Base-by-base conservation (phyloP, 352 stramenopile genomes). In the Blastocystis sp. region DNA sequence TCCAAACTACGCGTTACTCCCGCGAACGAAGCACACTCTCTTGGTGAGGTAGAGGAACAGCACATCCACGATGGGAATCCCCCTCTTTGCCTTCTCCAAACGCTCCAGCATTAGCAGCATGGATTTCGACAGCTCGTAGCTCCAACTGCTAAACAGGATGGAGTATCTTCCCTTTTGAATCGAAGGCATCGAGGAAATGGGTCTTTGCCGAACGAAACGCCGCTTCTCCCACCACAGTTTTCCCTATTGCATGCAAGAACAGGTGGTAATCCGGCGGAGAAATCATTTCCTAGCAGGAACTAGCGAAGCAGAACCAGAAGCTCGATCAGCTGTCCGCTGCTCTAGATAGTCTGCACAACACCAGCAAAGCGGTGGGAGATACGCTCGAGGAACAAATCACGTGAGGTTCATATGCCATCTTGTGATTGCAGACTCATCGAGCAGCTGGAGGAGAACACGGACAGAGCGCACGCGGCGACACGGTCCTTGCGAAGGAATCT, bases 361-460 rank as follows among this genome's bases (percentile, higher is more conserved):
- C 66, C 60, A 81, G 71, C 28, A 81, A 81, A 65, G 54, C 71
- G 14, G 71, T 81, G 1, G 71, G 71, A 64, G 71, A 81, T 42
- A 54, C 64, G n/a, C 24, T 81, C 48, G 71, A 81, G 66, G 71
- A 81, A 42, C 71, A 81, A 54, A 81, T 81, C 28, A 81, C 71
- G 71, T 81, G 42, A 9, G 10, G 14, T 52, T 11, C 19, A 42
- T 64, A n/a, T n/a, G 38, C 3, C 21, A 66, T 1, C 28, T 24
- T 11, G 64, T 45, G 43, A 17, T 3, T 11, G 7, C 66, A 81
- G 71, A 28, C 48, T 81, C 21, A 81, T 81, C 43, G 42, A 81
- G n/a, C 38, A 43, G 48, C 57, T 81, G 21, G 71, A 81, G 59
- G 71, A 81, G 17, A 54, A 64, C 64, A 66, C 71, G 43, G 71